phyloP scores from a whole-genome alignment of 768 basidiomycete species.

The Boletellus emodensis region DNA sequence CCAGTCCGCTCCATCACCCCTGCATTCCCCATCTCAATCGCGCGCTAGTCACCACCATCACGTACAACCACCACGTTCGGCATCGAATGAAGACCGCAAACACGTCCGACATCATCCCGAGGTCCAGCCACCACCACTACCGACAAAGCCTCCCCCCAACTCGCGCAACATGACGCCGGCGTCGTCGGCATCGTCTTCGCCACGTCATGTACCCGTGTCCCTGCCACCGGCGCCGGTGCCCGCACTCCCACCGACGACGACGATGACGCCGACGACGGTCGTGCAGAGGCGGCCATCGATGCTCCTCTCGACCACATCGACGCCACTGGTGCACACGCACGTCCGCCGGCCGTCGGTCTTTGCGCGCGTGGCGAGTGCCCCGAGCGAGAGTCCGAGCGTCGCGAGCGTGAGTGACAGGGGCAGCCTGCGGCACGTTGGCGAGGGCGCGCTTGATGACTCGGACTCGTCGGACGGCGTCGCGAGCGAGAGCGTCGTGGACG shows the following conservation, averaged over 20 bases:
- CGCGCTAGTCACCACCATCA: slow-evolving; percentile 9
- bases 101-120: slow-evolving; percentile 18
- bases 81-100: slow-evolving; percentile 21
- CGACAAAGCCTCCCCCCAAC: slow-evolving; percentile 30
- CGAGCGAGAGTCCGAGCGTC: slow-evolving; percentile 32
- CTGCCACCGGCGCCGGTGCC: slow-evolving; percentile 33
- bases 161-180: slow-evolving; percentile 52
- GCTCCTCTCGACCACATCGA: slow-evolving; percentile 34
- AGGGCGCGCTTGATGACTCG: slow-evolving; percentile 75
- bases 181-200: slow-evolving; percentile 58
- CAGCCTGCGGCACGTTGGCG: slow-evolving; percentile 64
- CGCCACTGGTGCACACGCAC: slow-evolving; percentile 22
- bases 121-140: slow-evolving; percentile 9
- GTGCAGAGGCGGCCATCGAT: slow-evolving; percentile 38
- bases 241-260: slow-evolving; percentile 26
- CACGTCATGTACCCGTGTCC: slow-evolving; percentile 37
- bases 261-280: slow-evolving; percentile 46
- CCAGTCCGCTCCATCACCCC: slow-evolving; percentile 9
- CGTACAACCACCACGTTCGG: slow-evolving; percentile 13
- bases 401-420: slow-evolving; percentile 36
- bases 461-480: slow-evolving; percentile 49
- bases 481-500: slow-evolving; percentile 18
- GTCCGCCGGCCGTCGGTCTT: slow-evolving; percentile 38
- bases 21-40: slow-evolving; percentile 24
- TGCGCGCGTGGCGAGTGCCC: slow-evolving; percentile 33